phyloP scores from a whole-genome alignment of 2,329 filamentous ascomycete genomes.

The Claviceps spartinae region DNA sequence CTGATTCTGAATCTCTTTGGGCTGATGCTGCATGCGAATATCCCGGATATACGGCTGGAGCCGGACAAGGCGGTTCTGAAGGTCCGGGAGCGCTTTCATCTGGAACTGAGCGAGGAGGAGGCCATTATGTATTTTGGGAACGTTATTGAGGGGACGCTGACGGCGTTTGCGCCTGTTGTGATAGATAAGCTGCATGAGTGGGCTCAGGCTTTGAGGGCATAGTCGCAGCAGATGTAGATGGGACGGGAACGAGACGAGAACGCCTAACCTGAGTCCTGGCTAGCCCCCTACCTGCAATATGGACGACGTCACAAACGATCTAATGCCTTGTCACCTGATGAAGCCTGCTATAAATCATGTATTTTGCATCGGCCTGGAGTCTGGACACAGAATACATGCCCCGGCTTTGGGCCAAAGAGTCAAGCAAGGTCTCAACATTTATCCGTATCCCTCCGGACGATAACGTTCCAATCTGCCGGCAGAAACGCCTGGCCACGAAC shows the following conservation, averaged over 20 bases:
- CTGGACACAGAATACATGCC: no score
- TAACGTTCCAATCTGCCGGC: neutral
- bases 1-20: constrained; percentile 91
- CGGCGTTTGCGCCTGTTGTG: constrained; percentile 80
- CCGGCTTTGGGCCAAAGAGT: no score
- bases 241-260: neutral
- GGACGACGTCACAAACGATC: no score
- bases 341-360: no score
- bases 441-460: neutral
- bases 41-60: constrained; percentile 85
- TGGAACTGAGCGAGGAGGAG: constrained; percentile 86
- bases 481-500: neutral
- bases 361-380: no score
- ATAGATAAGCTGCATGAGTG: constrained; percentile 92
- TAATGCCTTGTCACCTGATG: no score
- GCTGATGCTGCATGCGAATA: constrained; percentile 94
- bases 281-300: no score
- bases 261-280: no score
- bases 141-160: constrained; percentile 81
- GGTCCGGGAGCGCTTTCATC: constrained; percentile 84
- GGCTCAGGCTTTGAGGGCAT: constrained; percentile 81
- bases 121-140: constrained; percentile 78
- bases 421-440: no score
- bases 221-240: constrained; percentile 7
- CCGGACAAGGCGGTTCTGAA: constrained; percentile 90